Percentiles rank a stretch among this genome's conserved stretches.
Evolutionary conservation across 2,329 filamentous ascomycete genomes (phyloP).

Genomic region (Nannizzia gypsea): DNA sequence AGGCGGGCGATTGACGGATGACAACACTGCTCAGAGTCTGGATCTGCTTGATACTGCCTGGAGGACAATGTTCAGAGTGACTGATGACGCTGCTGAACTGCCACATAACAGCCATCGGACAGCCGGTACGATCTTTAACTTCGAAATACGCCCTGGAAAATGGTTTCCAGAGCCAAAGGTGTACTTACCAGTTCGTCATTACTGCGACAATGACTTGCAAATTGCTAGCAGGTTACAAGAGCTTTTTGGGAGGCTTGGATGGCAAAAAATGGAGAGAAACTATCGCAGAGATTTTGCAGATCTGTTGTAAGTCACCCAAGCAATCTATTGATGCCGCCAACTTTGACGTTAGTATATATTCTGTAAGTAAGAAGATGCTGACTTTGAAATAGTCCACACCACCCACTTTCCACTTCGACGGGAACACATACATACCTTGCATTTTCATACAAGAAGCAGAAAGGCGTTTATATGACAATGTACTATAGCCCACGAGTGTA

Average conservation of each 20-base stretch:
- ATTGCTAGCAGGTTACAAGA: background rate
- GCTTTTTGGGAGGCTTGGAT: background rate
- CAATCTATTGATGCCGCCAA: background rate
- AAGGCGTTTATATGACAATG: constrained; percentile 4
- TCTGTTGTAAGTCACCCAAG: background rate
- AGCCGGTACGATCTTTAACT: constrained; percentile 3
- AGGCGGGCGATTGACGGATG: constrained; percentile 2
- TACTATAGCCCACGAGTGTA: background rate
- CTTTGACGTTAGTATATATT: background rate
- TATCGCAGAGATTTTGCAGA: background rate
- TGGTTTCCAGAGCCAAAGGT: constrained; percentile 5
- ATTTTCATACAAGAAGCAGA: constrained; percentile 1
- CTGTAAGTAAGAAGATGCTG: background rate
- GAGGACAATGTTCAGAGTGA: background rate
- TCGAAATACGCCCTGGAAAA: constrained; percentile 1
- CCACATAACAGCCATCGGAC: background rate
- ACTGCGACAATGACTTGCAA: background rate
- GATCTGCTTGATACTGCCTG: background rate
- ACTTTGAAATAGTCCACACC: background rate
- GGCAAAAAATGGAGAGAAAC: background rate
- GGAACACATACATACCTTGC: constrained; percentile 4
- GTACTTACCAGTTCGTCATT: background rate
- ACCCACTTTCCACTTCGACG: background rate
- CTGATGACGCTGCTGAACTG: background rate
- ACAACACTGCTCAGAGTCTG: background rate